Conservation (phyloP, 208 protist species). For the Vickermania ingenoplastis region DNA sequence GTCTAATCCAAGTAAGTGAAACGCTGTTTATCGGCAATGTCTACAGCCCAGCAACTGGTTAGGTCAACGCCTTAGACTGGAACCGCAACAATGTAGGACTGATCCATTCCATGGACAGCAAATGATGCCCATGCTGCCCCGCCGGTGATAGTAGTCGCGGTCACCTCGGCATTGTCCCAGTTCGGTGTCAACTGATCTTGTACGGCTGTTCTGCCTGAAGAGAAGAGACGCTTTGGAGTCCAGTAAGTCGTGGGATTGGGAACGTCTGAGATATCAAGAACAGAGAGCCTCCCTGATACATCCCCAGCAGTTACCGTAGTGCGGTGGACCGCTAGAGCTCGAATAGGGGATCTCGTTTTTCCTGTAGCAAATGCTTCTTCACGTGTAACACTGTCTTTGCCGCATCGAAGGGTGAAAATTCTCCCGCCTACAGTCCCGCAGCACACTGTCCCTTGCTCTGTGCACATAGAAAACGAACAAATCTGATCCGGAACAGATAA, state of each 20-base stretch:
- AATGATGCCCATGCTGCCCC: constrained; percentile 37
- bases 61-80: too few species aligned
- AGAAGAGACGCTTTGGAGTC: constrained; percentile 21
- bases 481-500: constrained; percentile 54
- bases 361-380: constrained; percentile 54
- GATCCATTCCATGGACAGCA: constrained; percentile 9
- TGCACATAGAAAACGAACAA: constrained; percentile 17
- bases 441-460: constrained; percentile 18
- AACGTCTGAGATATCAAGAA: constrained; percentile 38
- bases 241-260: constrained; percentile 40
- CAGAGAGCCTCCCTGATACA: constrained; percentile 21
- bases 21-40: too few species aligned
- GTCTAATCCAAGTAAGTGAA: too few species aligned
- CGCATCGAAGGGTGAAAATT: constrained; percentile 47
- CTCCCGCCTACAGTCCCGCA: constrained; percentile 47
- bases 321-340: constrained; percentile 14
- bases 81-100: constrained; percentile 33
- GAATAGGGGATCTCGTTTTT: constrained; percentile 27
- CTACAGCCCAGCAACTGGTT: too few species aligned
- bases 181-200: neutral
- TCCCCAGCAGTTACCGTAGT: constrained; percentile 39
- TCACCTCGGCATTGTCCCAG: constrained; percentile 19
- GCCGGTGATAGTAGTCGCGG: constrained; percentile 19
- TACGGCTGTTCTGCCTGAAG: constrained; percentile 3
- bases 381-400: constrained; percentile 13